Evolutionary conservation across 345 rosid species (phyloP).

Genomic region (Pelargonium nanum): DNA sequence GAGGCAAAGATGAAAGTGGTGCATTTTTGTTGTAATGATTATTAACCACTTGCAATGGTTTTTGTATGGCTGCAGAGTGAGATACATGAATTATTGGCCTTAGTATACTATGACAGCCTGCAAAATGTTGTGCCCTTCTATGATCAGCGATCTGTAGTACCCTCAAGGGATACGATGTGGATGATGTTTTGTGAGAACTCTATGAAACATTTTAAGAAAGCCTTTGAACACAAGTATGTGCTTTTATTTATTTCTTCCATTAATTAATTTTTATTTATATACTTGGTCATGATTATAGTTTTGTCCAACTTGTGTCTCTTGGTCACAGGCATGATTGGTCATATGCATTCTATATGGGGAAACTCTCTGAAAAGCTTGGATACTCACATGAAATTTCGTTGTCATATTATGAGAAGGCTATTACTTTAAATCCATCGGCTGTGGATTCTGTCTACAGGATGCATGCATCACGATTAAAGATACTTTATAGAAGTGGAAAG

Average conservation of each 20-base stretch:
- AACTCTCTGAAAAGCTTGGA: constrained; percentile 86
- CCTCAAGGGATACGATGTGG: constrained; percentile 77
- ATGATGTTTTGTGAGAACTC: constrained; percentile 67
- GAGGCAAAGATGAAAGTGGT: not conserved
- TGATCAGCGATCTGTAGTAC: constrained; percentile 75
- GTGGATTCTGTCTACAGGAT: constrained; percentile 94
- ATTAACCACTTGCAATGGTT: not conserved
- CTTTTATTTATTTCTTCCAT: constrained; percentile 10
- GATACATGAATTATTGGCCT: constrained; percentile 86
- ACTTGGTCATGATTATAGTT: constrained; percentile 1
- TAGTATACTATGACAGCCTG: constrained; percentile 95
- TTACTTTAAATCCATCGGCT: constrained; percentile 66
- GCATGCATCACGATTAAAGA: constrained; percentile 91
- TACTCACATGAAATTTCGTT: constrained; percentile 52
- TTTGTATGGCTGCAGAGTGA: constrained; percentile 55
- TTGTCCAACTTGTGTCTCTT: constrained; percentile 1
- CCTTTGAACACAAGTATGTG: constrained; percentile 63
- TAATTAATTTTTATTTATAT: not conserved
- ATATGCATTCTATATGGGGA: constrained; percentile 93
- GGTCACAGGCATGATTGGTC: constrained; percentile 87
- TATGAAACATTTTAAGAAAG: constrained; percentile 77
- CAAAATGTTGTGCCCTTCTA: constrained; percentile 92
- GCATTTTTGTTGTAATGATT: not conserved
- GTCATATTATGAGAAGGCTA: constrained; percentile 68
- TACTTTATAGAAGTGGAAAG: constrained; percentile 57